phyloP scores from a whole-genome alignment of 805 yeast species.

The Clavispora santaluciae region DNA sequence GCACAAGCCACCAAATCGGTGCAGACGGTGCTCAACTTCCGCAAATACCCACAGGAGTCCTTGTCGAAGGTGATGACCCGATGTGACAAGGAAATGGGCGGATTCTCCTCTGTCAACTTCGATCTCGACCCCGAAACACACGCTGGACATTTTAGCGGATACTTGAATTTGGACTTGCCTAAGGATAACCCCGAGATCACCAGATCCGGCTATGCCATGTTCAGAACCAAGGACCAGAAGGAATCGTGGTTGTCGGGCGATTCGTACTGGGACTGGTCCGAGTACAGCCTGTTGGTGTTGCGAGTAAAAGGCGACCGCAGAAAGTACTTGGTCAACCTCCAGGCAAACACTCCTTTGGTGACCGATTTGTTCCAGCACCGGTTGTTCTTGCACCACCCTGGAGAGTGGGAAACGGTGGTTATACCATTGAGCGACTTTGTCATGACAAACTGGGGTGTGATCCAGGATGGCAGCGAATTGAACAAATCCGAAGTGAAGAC shows the following conservation, averaged over 20 bases:
- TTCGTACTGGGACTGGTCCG: conserved; percentile 65
- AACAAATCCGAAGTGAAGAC: conserved; percentile 64
- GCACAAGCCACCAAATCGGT: conserved; percentile 24
- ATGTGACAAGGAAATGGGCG: conserved; percentile 74
- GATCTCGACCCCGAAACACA: conserved; percentile 32
- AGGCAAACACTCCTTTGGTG: conserved; percentile 71
- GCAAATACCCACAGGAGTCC: conserved; percentile 39
- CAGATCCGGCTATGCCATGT: conserved; percentile 70
- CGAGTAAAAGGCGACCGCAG: conserved; percentile 71
- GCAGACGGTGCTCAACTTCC: conserved; percentile 54
- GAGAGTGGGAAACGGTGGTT: conserved; percentile 79
- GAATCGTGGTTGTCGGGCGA: conserved; percentile 32
- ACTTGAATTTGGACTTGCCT: conserved; percentile 53
- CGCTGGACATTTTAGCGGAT: conserved; percentile 46
- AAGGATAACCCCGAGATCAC: conserved; percentile 30
- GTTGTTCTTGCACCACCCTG: conserved; percentile 63
- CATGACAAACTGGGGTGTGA: conserved; percentile 75
- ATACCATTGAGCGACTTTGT: conserved; percentile 77
- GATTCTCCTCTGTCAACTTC: conserved; percentile 62
- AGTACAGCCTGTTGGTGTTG: conserved; percentile 56
- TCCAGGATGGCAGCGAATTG: conserved; percentile 46
- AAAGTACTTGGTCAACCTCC: conserved; percentile 73
- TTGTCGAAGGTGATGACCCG: conserved; percentile 51
- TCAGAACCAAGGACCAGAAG: conserved; percentile 65
- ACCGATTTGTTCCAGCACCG: conserved; percentile 83